phyloP scores from a whole-genome alignment of 192 early-diverging fungal species.

The Tieghemiomyces parasiticus region DNA sequence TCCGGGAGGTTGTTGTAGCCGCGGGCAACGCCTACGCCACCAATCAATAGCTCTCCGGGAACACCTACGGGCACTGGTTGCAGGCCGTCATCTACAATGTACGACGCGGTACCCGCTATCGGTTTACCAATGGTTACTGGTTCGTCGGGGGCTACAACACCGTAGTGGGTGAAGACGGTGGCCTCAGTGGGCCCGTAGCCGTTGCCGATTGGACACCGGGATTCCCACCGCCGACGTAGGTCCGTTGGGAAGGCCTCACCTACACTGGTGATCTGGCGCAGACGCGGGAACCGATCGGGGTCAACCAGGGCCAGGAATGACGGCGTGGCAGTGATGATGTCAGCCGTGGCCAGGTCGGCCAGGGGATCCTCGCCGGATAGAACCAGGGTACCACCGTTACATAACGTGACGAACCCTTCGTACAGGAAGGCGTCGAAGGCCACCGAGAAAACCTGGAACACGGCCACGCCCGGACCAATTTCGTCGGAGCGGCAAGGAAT shows the following conservation, averaged over 20 bases:
- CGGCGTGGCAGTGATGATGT: neutral
- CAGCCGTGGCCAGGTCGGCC: neutral
- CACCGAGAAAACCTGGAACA: neutral
- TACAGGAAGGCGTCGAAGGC: neutral
- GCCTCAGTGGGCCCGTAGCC: conserved; percentile 7
- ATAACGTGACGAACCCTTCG: neutral
- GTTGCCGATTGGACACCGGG: neutral
- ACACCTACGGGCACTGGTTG: conserved; percentile 17
- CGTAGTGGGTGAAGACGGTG: conserved; percentile 2
- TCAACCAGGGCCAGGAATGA: conserved; percentile 4
- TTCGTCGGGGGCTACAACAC: neutral
- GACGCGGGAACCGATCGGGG: neutral
- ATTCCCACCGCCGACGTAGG: neutral
- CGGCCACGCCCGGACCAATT: neutral
- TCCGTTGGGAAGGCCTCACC: neutral
- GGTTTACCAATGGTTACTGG: conserved; percentile 18
- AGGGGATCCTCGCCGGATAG: conserved; percentile 3
- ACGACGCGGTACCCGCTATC: conserved; percentile 11
- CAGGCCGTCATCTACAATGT: conserved; percentile 14
- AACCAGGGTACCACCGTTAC: conserved; percentile 1
- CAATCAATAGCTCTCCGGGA: conserved; percentile 20
- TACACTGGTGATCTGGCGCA: neutral
- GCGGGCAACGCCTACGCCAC: neutral
- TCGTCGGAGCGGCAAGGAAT: neutral
- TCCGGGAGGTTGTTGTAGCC: neutral